These are phyloP conservation scores for Macaranga tanarius DNA, from an alignment of 441 rosid species.

Conservation along the genomic window DNA sequence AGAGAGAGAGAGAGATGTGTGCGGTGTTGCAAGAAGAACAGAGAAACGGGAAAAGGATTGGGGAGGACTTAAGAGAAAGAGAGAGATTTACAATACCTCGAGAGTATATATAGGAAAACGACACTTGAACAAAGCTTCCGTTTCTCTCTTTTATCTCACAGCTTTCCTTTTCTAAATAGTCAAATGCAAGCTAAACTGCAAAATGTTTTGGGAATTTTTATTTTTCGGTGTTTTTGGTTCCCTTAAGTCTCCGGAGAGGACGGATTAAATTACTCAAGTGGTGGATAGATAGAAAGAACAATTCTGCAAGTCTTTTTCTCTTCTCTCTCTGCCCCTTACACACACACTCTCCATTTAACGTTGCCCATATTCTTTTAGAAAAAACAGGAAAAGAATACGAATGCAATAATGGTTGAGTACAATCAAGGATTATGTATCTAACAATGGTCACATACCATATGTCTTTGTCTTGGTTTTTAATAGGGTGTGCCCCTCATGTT, in stretches of 20 bases:
- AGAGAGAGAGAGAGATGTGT: constrained; percentile 30
- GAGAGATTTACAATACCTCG: constrained; percentile 42
- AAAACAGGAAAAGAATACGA: not conserved
- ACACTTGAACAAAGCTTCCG: constrained; percentile 54
- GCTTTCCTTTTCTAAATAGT: constrained; percentile 27
- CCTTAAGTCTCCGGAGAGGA: constrained; percentile 16
- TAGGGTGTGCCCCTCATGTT: not conserved
- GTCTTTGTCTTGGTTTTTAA: not conserved
- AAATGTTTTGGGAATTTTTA: not conserved
- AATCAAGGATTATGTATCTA: not conserved
- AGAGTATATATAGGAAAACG: constrained; percentile 93
- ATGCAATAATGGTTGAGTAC: not conserved
- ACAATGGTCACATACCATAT: constrained; percentile 1
- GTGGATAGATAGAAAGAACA: not conserved
- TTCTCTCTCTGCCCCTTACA: not conserved
- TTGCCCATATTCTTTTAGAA: not conserved
- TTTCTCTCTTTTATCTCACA: constrained; percentile 21
- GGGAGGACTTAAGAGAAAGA: constrained; percentile 29
- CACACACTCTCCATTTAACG: too few species aligned
- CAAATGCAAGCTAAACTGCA: constrained; percentile 28
- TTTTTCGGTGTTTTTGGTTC: not conserved
- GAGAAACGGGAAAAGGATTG: constrained; percentile 35
- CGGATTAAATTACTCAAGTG: constrained; percentile 9
- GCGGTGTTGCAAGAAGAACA: constrained; percentile 32
- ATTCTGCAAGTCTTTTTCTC: not conserved